Evolutionary conservation across 805 yeast genomes (phyloP), one percentile per base, ranked within the genome.

Genomic region (Teunomyces funiuensis): DNA sequence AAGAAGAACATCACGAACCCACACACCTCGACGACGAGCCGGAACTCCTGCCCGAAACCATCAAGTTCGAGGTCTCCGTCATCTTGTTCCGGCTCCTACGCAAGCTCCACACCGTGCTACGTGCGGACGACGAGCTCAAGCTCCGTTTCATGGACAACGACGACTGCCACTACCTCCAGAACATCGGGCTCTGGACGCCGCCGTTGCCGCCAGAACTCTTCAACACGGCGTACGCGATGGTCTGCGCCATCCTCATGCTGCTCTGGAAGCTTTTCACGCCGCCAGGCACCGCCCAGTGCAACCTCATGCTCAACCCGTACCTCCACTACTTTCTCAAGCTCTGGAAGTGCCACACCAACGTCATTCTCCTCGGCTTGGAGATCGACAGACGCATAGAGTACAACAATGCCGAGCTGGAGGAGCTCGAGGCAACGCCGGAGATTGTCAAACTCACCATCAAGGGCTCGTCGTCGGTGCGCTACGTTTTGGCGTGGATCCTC

Each of bases 261-360:
- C 50, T 70, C 15, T 55, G 58, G 44, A 63, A 66, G 47, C 49
- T 68, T 28, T 64, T 63, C 50, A 54, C 53, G 5, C 60, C 58
- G 9, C 52, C 48, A 4, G 41, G 42, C n/a, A 51, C 27, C 15
- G 15, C 28, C 29, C 31, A 33, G 25, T 63, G 64, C 37, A 74
- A 72, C 44, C 52, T 76, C 5, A 69, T 74, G 15, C 47, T 77
- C 38, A 83, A 83, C 52, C 93, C 93, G 15, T 85, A 82, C 52
- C 54, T 80, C 36, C 75, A 76, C 15, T 68, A 72, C 36, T 75
- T 81, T 45, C 61, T 83, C 7, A 76, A 77, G 36, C 54, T 79
- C 5, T 85, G 93, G 91, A 81, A 82, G 50, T 72, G 77, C 30
- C 78, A 80, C 51, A 82, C 89, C 2, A 73, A 73, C 44, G 70